phyloP scores from a whole-genome alignment of 139 green algal genomes.

The Volvox reticuliferus region DNA sequence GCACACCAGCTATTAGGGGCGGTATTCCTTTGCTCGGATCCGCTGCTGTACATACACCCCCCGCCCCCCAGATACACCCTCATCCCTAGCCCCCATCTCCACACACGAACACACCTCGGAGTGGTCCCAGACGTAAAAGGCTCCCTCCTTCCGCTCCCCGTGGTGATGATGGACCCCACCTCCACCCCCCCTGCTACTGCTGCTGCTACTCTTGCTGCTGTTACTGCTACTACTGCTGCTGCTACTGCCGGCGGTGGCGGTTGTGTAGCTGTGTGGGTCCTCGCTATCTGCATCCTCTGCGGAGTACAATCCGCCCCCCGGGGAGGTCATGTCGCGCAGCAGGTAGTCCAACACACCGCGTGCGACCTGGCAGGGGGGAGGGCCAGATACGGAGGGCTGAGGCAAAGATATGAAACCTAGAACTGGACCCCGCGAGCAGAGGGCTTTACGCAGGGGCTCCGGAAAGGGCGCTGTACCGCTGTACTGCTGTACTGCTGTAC shows the following conservation, averaged over 20 bases:
- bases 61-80: not conserved
- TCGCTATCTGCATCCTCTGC: constrained; percentile 90
- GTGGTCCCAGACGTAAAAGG: constrained; percentile 85
- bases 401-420: too few relatives aligned
- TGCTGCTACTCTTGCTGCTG: not conserved
- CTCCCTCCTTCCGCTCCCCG: constrained; percentile 80
- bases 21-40: too few relatives aligned
- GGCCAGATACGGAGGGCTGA: too few relatives aligned
- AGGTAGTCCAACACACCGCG: constrained; percentile 91
- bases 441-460: too few relatives aligned
- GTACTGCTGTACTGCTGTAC: too few relatives aligned
- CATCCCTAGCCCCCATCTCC: constrained; percentile 39
- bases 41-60: too few relatives aligned
- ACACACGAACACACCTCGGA: not conserved
- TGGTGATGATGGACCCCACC: not conserved
- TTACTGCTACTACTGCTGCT: not conserved
- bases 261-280: constrained; percentile 50
- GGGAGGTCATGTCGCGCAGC: constrained; percentile 83
- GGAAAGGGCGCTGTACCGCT: too few relatives aligned
- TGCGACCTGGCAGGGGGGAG: constrained; percentile 57
- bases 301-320: constrained; percentile 85
- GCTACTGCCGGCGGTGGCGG: not conserved
- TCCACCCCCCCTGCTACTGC: not conserved
- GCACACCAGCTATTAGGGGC: too few relatives aligned
- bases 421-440: too few relatives aligned